Evolutionary conservation across 805 yeast species (phyloP).

Genomic region (Saccharomycopsis javanensis): DNA sequence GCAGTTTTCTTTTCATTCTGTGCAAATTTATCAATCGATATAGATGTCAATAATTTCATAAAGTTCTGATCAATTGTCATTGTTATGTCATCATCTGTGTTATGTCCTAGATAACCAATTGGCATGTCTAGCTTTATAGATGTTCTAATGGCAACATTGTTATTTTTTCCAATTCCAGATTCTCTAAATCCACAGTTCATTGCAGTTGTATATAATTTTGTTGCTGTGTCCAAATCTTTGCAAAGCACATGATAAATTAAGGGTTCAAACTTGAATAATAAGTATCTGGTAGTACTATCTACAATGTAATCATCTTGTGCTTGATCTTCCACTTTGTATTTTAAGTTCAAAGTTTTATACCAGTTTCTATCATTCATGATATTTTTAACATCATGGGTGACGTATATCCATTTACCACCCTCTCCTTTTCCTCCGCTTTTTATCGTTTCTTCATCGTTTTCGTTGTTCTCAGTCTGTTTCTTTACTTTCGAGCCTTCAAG

Average conservation of each 20-base stretch:
- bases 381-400: slow-evolving; percentile 48
- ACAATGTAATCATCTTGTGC: not conserved
- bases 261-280: slow-evolving; percentile 77
- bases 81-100: slow-evolving; percentile 22
- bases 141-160: slow-evolving; percentile 67
- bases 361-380: not conserved
- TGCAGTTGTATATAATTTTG: slow-evolving; percentile 54
- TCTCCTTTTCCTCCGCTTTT: slow-evolving; percentile 66
- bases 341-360: not conserved
- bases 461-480: slow-evolving; percentile 5
- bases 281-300: slow-evolving; percentile 35
- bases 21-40: slow-evolving; percentile 52
- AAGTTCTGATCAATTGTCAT: slow-evolving; percentile 26
- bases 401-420: slow-evolving; percentile 77
- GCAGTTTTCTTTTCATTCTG: slow-evolving; percentile 55
- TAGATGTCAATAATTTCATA: slow-evolving; percentile 38
- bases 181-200: slow-evolving; percentile 84
- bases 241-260: slow-evolving; percentile 78
- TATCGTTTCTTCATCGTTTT: not conserved
- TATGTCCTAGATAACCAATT: slow-evolving; percentile 40
- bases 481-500: slow-evolving; percentile 56
- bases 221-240: slow-evolving; percentile 48
- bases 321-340: not conserved
- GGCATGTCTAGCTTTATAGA: slow-evolving; percentile 72
- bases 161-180: slow-evolving; percentile 73